Evolutionary conservation across 2,329 filamentous ascomycete species (phyloP), one percentile per base, ranked within the genome.

Genomic region (Alternaria viburni): DNA sequence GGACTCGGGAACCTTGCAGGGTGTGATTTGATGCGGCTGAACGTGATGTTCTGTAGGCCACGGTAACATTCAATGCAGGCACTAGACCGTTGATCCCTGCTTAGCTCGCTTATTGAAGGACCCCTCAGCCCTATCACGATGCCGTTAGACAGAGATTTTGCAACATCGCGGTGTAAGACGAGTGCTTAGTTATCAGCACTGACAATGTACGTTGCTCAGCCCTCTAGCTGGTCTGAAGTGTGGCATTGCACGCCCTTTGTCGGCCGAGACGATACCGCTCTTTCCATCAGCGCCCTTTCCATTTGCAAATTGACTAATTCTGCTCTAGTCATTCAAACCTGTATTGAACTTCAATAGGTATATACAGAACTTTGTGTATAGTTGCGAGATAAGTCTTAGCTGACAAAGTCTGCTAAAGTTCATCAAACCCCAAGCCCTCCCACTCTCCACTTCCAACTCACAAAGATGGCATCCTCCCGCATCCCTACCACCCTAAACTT

Each of bases 401-500:
- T 46, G n/a, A 36, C 32, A 36, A 11, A 10, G 19, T 17, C 13
- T 36, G 21, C 46, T 15, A 30, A 32, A 4, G n/a, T 11, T 5
- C 2, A 46, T 26, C 19, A 6, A 12, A 9, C 45, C n/a, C 8
- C 8, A n/a, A 36, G 32, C 21, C 17, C 5, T 51, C 11, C 1
- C 30, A 51, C 11, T 1, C 32, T 13, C 17, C 21, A 45, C 10
- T 21, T 21, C 2, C 19, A 46, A 21, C 0, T 46, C 44, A 11
- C 23, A 41, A 64, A 59, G 8, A 71, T 70, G 69, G 47, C 69
- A 21, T 63, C 68, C 6, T 56, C 70, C 25, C 45, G 59, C 12
- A 62, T 70, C 11, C 79, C 82, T 46, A 83, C 84, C 69, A 81
- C 85, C 67, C 83, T 99, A 69, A 94, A 96, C 82, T 99, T 99